Percentiles rank a stretch among this genome's conserved stretches.
phyloP scores from a whole-genome alignment of 2,329 filamentous ascomycete genomes.

The Nemania sp. region DNA sequence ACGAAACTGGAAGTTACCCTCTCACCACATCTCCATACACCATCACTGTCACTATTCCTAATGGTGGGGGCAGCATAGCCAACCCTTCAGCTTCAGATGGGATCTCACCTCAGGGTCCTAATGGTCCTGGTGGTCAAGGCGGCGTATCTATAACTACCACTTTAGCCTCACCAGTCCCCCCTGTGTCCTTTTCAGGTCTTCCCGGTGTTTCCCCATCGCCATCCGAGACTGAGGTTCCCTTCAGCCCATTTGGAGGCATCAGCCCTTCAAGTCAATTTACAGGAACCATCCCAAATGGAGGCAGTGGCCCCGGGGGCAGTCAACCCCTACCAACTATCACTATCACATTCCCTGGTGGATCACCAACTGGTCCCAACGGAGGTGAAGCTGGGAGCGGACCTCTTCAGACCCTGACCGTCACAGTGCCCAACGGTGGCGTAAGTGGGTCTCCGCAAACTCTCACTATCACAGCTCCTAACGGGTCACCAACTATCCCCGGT shows the following conservation, averaged over 20 bases:
- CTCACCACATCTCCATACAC: constrained; percentile 24
- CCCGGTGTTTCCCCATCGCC: constrained; percentile 40
- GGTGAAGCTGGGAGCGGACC: constrained; percentile 8
- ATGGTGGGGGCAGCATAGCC: constrained; percentile 22
- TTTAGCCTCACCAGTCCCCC: constrained; percentile 32
- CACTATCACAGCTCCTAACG: constrained; percentile 28
- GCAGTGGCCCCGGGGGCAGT: constrained; percentile 36
- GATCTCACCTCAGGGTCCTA: constrained; percentile 32
- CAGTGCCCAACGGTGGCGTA: constrained; percentile 24
- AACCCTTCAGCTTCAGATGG: constrained; percentile 28
- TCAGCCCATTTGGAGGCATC: constrained; percentile 32
- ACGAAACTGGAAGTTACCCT: constrained; percentile 28
- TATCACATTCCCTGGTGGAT: constrained; percentile 43
- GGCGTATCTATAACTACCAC: constrained; percentile 32
- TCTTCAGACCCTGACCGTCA: constrained; percentile 30
- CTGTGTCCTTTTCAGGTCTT: constrained; percentile 42
- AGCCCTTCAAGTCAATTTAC: constrained; percentile 40
- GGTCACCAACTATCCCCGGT: constrained; percentile 9
- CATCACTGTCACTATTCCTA: constrained; percentile 35
- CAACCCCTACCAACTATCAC: constrained; percentile 45
- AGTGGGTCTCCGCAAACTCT: constrained; percentile 16
- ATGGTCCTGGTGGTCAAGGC: constrained; percentile 41
- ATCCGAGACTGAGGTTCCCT: constrained; percentile 22
- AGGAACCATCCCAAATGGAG: constrained; percentile 35
- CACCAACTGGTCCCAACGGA: constrained; percentile 26